Conservation (phyloP, 1,284 basidiomycete species). For the Anthracocystis panici-leucophaei region DNA sequence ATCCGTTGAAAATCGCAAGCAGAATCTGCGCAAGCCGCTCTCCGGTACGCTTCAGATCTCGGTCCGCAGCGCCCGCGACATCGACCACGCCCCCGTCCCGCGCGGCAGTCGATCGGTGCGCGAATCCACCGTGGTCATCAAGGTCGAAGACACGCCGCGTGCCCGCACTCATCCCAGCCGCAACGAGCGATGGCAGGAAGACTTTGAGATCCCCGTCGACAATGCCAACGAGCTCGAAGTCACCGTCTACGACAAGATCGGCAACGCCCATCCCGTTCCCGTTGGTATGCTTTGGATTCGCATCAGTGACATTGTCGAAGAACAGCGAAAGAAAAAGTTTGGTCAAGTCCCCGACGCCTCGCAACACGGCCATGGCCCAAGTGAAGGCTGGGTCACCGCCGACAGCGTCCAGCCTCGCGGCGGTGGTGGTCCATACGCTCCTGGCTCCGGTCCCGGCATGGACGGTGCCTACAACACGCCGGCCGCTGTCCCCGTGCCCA, state of each 20-base stretch:
- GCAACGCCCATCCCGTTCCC: conserved; percentile 82
- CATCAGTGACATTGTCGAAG: conserved; percentile 94
- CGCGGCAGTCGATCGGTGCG: conserved; percentile 53
- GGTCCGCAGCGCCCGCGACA: conserved; percentile 87
- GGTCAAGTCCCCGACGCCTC: conserved; percentile 73
- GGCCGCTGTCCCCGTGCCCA: conserved; percentile 57
- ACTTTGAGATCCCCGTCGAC: conserved; percentile 95
- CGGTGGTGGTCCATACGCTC: conserved; percentile 22
- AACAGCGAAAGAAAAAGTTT: conserved; percentile 89
- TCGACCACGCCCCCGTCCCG: conserved; percentile 90
- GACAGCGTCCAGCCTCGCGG: conserved; percentile 59
- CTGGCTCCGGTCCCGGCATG: conserved; percentile 19
- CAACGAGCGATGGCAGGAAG: conserved; percentile 96
- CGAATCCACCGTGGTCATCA: conserved; percentile 93
- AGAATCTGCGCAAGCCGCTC: conserved; percentile 90
- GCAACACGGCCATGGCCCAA: conserved; percentile 56
- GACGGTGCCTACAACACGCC: conserved; percentile 53
- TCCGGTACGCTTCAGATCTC: conserved; percentile 93
- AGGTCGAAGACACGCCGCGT: conserved; percentile 93
- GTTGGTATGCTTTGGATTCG: conserved; percentile 97
- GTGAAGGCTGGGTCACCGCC: conserved; percentile 67
- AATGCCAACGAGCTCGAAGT: conserved; percentile 99
- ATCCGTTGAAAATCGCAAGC: conserved; percentile 79
- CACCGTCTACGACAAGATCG: conserved; percentile 91
- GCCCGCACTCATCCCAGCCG: conserved; percentile 92